Percentiles rank a stretch among this genome's conserved stretches.
Conservation (phyloP, 2,329 filamentous ascomycete species). For the Zasmidium cellare region DNA sequence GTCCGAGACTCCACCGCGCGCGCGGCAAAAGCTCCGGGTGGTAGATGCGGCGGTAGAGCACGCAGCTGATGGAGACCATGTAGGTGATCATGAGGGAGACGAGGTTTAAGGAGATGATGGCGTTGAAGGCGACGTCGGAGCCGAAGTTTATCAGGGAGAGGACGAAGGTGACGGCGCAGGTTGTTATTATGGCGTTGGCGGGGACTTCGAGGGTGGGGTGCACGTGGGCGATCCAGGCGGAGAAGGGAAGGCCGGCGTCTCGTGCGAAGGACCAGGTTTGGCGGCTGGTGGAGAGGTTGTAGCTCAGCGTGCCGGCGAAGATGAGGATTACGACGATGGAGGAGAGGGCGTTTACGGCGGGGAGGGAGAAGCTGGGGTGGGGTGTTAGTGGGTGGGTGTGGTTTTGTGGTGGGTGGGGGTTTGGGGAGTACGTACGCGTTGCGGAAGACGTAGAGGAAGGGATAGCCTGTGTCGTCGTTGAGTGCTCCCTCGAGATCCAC, state of each 20-base stretch:
- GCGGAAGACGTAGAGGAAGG: slow-evolving; percentile 39
- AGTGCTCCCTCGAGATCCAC: slow-evolving; percentile 35
- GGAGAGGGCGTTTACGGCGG: slow-evolving; percentile 21
- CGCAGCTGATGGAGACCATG: slow-evolving; percentile 41
- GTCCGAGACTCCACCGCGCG: slow-evolving; percentile 41
- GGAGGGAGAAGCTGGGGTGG: neutral
- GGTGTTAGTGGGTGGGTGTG: too few relatives aligned
- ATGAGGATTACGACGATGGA: slow-evolving; percentile 27
- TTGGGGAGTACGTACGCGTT: slow-evolving; percentile 34
- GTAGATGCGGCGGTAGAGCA: slow-evolving; percentile 41
- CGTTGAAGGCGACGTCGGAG: slow-evolving; percentile 33
- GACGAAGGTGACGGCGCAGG: slow-evolving; percentile 25
- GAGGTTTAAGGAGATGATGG: slow-evolving; percentile 41
- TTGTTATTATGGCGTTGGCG: slow-evolving; percentile 26
- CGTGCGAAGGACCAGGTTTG: slow-evolving; percentile 41
- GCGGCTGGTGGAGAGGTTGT: slow-evolving; percentile 27
- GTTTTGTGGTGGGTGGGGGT: too few relatives aligned
- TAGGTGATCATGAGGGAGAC: slow-evolving; percentile 44
- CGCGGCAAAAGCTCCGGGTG: slow-evolving; percentile 39
- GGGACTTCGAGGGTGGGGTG: slow-evolving; percentile 21
- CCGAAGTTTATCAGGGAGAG: slow-evolving; percentile 31
- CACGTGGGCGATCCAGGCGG: slow-evolving; percentile 20
- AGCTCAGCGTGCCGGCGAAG: slow-evolving; percentile 21
- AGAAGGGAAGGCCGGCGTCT: slow-evolving; percentile 30
- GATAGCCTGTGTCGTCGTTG: slow-evolving; percentile 28